Evolutionary conservation across 371 early-diverging fungal species (phyloP).

Genomic region (Lichtheimia hyalospora): DNA sequence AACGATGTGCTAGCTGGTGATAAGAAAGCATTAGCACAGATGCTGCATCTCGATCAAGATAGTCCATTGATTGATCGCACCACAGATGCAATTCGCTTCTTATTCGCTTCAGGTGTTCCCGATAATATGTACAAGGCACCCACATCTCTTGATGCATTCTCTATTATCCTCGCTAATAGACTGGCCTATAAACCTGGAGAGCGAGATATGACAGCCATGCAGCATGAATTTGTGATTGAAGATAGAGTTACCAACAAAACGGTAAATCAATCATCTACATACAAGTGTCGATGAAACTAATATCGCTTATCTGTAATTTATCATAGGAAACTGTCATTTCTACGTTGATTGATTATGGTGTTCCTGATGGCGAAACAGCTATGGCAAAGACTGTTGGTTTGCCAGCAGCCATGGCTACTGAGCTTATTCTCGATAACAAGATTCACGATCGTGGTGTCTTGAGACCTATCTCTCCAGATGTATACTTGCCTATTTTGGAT

Average conservation of each 20-base stretch:
- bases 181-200: constrained; percentile 74
- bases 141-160: constrained; percentile 73
- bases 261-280: neutral
- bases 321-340: constrained; percentile 65
- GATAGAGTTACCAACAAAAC: constrained; percentile 18
- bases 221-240: constrained; percentile 82
- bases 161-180: constrained; percentile 66
- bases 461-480: constrained; percentile 73
- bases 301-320: too few relatives aligned
- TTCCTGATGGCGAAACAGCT: constrained; percentile 68
- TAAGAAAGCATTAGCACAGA: constrained; percentile 15
- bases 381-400: constrained; percentile 93
- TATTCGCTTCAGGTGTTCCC: constrained; percentile 10
- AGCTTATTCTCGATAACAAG: constrained; percentile 73
- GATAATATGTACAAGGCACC: constrained; percentile 2
- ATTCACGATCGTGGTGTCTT: constrained; percentile 70
- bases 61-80: constrained; percentile 4
- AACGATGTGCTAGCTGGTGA: constrained; percentile 4
- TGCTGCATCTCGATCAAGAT: too few relatives aligned
- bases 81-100: constrained; percentile 36
- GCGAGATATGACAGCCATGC: constrained; percentile 86
- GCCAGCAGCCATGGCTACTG: constrained; percentile 87
- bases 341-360: constrained; percentile 78
- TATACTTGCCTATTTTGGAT: constrained; percentile 76
- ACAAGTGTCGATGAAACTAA: too few relatives aligned